phyloP scores from a whole-genome alignment of 805 yeast genomes.

The Lachancea cidri region DNA sequence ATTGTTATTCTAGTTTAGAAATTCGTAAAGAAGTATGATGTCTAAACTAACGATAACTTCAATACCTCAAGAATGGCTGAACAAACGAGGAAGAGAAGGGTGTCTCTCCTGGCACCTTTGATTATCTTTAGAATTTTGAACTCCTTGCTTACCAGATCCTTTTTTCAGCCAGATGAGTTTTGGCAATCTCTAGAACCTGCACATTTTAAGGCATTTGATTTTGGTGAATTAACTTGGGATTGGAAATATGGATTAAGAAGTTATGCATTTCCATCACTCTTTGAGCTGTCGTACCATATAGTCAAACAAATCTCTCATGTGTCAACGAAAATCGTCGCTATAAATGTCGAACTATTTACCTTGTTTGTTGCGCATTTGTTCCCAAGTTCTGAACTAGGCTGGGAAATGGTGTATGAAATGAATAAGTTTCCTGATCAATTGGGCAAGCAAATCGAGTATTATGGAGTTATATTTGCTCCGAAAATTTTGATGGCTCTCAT shows the following conservation, averaged over 20 bases:
- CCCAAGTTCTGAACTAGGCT: slow-evolving; percentile 7
- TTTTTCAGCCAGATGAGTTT: slow-evolving; percentile 94
- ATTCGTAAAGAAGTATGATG: neutral
- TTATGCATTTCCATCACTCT: slow-evolving; percentile 72
- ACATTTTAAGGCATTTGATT: slow-evolving; percentile 64
- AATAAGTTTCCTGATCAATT: slow-evolving; percentile 13
- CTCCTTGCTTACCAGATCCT: slow-evolving; percentile 61
- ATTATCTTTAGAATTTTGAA: slow-evolving; percentile 52
- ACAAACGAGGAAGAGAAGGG: neutral
- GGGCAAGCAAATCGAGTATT: slow-evolving; percentile 34
- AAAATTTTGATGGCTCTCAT: slow-evolving; percentile 63
- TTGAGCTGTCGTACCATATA: slow-evolving; percentile 32
- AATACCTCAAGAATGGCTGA: neutral
- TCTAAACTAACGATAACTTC: no score
- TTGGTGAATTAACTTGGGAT: slow-evolving; percentile 92
- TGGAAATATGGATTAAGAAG: slow-evolving; percentile 77
- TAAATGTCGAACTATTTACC: slow-evolving; percentile 2
- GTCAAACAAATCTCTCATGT: neutral
- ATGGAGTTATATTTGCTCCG: slow-evolving; percentile 48
- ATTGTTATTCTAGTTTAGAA: neutral
- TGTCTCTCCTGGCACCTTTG: slow-evolving; percentile 1
- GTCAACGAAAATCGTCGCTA: slow-evolving; percentile 1
- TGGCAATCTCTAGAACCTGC: slow-evolving; percentile 95
- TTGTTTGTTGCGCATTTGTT: slow-evolving; percentile 1
- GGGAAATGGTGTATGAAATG: slow-evolving; percentile 8